Evolutionary conservation across 73 alveolate genomes (phyloP), one percentile per base, ranked within the genome.

Genomic region (Paraurostyla sp.): DNA sequence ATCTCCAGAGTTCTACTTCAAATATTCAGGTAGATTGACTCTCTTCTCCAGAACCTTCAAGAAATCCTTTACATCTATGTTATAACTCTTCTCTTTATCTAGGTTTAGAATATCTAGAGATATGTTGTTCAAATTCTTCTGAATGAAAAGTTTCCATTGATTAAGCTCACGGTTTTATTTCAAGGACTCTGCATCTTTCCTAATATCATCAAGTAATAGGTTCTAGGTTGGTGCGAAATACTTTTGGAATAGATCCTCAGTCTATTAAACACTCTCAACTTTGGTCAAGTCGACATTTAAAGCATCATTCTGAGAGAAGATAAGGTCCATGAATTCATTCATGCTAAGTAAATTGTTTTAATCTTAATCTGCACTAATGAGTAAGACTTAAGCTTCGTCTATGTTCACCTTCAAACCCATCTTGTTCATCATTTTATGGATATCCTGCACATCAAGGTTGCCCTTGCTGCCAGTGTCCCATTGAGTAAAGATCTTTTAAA

Each of bases 361-460:
- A 88, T 98, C 96, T 83, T 87, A 83, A 85, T 98, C 98, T 3
- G 99, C 98, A 91, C 97, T 93, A 16, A 95, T 94, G 29, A 98
- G 92, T 57, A 98, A 80, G 29, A 98, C 98, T 73, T 92, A 60
- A 11, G 99, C 97, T 81, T 98, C 99, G 71, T 97, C 97, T 60
- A 83, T 84, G 83, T 96, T 96, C 3, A 98, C 95, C 25, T 97
- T 97, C 56, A 98, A 96, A 50, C 99, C 99, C 88, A 98, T 87
- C 84, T 95, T 95, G 49, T 97, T 91, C 73, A 98, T 93, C 98
- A 98, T 97, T 51, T 76, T 91, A 58, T 85, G 95, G 15, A 97
- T 88, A 87, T 98, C 99, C 46, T 91, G 90, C 1, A 93, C 84
- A 18, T 88, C 93, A 0, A 97, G 68, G 57, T 89, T 94, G 15